These are phyloP conservation scores for Monosporascus sp. DNA, from an alignment of 2,329 filamentous ascomycete genomes.

Conservation along the genomic window DNA sequence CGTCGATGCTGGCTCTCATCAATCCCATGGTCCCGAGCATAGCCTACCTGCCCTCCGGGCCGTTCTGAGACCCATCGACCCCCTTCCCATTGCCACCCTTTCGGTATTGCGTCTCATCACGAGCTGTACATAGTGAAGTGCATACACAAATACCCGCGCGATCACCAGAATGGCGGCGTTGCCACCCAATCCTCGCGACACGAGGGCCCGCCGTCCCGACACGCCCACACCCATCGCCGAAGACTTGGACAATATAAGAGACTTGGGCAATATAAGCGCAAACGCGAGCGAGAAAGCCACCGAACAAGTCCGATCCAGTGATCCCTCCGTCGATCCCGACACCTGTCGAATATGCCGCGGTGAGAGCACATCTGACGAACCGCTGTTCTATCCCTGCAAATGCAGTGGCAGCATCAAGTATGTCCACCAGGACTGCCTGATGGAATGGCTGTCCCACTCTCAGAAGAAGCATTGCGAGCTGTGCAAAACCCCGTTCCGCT, in stretches of 20 bases:
- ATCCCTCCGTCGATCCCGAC: constrained; percentile 38
- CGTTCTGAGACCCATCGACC: not conserved
- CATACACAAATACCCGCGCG: no score
- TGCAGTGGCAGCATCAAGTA: constrained; percentile 98
- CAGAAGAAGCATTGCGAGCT: constrained; percentile 99
- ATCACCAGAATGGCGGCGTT: not conserved
- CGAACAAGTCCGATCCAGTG: no score
- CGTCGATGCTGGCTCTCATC: not conserved
- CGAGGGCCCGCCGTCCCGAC: not conserved
- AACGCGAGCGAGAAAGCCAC: not conserved
- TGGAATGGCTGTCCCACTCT: constrained; percentile 98
- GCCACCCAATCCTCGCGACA: not conserved
- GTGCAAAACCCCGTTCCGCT: constrained; percentile 96
- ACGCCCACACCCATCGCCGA: not conserved
- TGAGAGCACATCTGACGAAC: constrained; percentile 76
- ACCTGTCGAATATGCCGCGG: constrained; percentile 97
- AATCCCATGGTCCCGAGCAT: not conserved
- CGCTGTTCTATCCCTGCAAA: constrained; percentile 96
- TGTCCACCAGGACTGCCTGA: constrained; percentile 94
- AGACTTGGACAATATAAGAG: not conserved
- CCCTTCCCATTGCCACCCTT: no score
- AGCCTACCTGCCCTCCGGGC: not conserved
- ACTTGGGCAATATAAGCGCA: not conserved
- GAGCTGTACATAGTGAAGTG: no score
- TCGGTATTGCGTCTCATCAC: no score